Conservation (phyloP, 1,139 yeast species). For the Scheffersomyces cryptocercus region DNA sequence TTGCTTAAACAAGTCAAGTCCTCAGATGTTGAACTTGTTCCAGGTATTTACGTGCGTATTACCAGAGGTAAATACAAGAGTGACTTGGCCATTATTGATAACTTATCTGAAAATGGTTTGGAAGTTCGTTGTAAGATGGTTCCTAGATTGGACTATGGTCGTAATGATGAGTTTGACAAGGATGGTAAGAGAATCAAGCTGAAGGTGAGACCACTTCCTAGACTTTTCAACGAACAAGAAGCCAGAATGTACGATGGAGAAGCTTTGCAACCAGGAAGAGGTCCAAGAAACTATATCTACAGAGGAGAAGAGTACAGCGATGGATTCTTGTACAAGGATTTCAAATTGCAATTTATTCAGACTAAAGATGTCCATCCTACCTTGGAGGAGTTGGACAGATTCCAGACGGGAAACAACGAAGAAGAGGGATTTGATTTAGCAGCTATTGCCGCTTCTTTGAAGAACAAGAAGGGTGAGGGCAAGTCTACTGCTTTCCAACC, state of each 20-base stretch:
- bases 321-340: slow-evolving; percentile 85
- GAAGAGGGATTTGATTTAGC: slow-evolving; percentile 82
- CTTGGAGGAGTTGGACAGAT: slow-evolving; percentile 83
- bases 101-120: slow-evolving; percentile 89
- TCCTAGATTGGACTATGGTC: slow-evolving; percentile 91
- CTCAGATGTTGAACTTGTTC: slow-evolving; percentile 82
- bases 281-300: slow-evolving; percentile 72
- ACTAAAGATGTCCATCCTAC: slow-evolving; percentile 86
- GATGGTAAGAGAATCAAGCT: slow-evolving; percentile 53
- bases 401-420: slow-evolving; percentile 67
- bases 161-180: slow-evolving; percentile 57
- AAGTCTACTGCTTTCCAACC: slow-evolving; percentile 69
- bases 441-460: slow-evolving; percentile 80
- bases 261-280: slow-evolving; percentile 71
- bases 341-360: slow-evolving; percentile 77
- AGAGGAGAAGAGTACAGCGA: slow-evolving; percentile 86
- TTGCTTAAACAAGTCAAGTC: slow-evolving; percentile 87
- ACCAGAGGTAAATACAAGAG: slow-evolving; percentile 91
- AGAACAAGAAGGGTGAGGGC: slow-evolving; percentile 47
- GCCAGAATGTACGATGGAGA: slow-evolving; percentile 55
- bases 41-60: slow-evolving; percentile 89
- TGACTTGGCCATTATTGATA: slow-evolving; percentile 90
- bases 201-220: slow-evolving; percentile 78
- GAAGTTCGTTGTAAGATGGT: slow-evolving; percentile 91
- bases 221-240: slow-evolving; percentile 77